These are phyloP conservation scores for Candida sp. DNA, from an alignment of 1,139 yeast species.

Conservation along the genomic window DNA sequence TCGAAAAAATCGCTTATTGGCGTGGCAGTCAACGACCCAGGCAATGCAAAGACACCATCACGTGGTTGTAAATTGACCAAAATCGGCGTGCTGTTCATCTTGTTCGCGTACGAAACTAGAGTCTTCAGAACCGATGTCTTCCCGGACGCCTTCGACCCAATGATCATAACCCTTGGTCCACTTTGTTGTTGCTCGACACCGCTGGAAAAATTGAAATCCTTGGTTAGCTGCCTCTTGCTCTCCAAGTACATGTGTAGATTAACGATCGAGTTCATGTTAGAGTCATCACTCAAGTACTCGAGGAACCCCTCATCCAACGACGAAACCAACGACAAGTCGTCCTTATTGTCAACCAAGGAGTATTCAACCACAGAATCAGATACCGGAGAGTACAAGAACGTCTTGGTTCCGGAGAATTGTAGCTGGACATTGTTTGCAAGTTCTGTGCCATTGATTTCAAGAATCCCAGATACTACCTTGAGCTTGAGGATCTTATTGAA, in stretches of 20 bases:
- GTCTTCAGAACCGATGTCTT: constrained; percentile 78
- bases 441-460: constrained; percentile 94
- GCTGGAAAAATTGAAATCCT: constrained; percentile 27
- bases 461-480: constrained; percentile 68
- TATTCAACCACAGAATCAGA: constrained; percentile 51
- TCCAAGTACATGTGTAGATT: constrained; percentile 83
- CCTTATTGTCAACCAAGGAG: constrained; percentile 50
- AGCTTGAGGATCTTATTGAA: constrained; percentile 59
- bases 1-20: constrained; percentile 84
- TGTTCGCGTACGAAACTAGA: constrained; percentile 75
- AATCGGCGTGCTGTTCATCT: constrained; percentile 65
- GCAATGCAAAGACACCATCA: constrained; percentile 78
- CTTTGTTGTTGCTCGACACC: constrained; percentile 11
- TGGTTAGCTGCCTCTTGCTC: constrained; percentile 49
- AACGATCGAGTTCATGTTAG: constrained; percentile 63
- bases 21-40: constrained; percentile 88
- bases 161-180: constrained; percentile 73
- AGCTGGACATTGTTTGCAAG: constrained; percentile 74
- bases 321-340: constrained; percentile 28
- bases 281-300: constrained; percentile 75
- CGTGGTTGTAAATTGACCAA: constrained; percentile 85
- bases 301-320: constrained; percentile 39
- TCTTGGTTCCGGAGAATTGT: constrained; percentile 60
- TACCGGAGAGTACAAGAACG: constrained; percentile 63
- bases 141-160: constrained; percentile 79